A percentile compares a stretch with the other conserved stretches of the same genome.
Evolutionary conservation across 1,284 basidiomycete species (phyloP).

Genomic region (Somion occarium): DNA sequence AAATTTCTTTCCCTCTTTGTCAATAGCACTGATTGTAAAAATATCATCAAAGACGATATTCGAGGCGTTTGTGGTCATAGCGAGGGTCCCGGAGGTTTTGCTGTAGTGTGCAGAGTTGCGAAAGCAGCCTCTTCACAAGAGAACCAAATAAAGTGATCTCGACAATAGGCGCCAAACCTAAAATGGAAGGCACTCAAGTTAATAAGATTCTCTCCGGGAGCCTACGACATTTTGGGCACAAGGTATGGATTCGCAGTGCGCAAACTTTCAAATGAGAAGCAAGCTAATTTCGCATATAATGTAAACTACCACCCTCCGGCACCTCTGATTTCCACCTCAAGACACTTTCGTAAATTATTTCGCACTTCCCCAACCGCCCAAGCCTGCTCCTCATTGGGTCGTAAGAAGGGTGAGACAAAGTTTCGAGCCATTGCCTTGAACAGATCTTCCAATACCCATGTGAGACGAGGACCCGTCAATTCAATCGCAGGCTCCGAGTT

Average conservation of each 20-base stretch:
- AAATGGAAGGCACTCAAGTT: too few relatives aligned
- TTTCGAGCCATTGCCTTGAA: conserved; percentile 69
- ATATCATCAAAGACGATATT: conserved; percentile 88
- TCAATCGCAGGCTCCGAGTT: conserved; percentile 97
- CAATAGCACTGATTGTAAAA: conserved; percentile 80
- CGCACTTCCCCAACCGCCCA: conserved; percentile 20
- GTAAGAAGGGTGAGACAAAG: conserved; percentile 69
- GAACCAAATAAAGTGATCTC: too few relatives aligned
- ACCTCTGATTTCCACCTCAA: conserved; percentile 28
- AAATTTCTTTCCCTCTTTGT: conserved; percentile 95
- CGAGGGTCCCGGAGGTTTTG: neutral
- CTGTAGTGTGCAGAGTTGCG: neutral
- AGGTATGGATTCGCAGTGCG: too few relatives aligned
- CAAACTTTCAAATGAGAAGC: too few relatives aligned
- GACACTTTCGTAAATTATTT: conserved; percentile 22
- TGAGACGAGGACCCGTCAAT: conserved; percentile 82
- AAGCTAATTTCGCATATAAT: too few relatives aligned
- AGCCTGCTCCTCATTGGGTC: conserved; percentile 2
- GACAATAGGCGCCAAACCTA: too few relatives aligned
- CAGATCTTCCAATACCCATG: conserved; percentile 76
- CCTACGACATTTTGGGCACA: too few relatives aligned
- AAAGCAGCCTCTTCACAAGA: too few relatives aligned
- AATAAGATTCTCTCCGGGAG: too few relatives aligned
- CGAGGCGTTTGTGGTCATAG: conserved; percentile 62
- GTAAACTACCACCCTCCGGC: conserved; percentile 23